These are phyloP conservation scores for Hippophae tibetana DNA, from an alignment of 306 rosid species.

Conservation along the genomic window DNA sequence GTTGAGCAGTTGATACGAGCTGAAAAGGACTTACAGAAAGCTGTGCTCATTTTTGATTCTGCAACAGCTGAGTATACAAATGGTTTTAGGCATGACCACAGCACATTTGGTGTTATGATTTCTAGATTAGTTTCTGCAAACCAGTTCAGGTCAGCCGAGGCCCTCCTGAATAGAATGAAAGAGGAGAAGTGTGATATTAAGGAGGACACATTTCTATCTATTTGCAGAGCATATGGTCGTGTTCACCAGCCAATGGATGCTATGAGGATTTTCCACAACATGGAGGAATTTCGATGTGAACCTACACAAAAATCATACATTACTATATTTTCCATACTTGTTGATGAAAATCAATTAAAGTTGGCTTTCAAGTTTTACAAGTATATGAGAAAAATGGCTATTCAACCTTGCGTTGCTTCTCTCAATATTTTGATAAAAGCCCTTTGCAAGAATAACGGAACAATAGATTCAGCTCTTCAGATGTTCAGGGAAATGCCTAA, in stretches of 20 bases:
- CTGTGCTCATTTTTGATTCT: conserved; percentile 49
- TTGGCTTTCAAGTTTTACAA: conserved; percentile 56
- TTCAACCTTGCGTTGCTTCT: conserved; percentile 48
- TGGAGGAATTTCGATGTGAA: conserved; percentile 50
- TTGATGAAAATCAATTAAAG: conserved; percentile 71
- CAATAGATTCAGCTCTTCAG: conserved; percentile 56
- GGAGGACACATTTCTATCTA: conserved; percentile 49
- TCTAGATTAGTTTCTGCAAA: conserved; percentile 54
- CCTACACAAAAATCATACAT: conserved; percentile 56
- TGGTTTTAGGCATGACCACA: conserved; percentile 71
- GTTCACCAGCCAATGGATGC: conserved; percentile 75
- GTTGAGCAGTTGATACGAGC: conserved; percentile 61
- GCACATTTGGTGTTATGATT: conserved; percentile 58
- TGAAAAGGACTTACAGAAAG: conserved; percentile 57
- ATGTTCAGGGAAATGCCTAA: conserved; percentile 69
- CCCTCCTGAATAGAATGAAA: conserved; percentile 67
- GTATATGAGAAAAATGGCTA: conserved; percentile 56
- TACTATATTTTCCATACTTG: conserved; percentile 64
- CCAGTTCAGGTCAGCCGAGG: conserved; percentile 68
- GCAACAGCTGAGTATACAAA: conserved; percentile 75
- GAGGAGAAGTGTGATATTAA: conserved; percentile 55
- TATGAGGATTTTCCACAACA: conserved; percentile 56
- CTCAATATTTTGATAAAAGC: conserved; percentile 60
- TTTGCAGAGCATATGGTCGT: conserved; percentile 72
- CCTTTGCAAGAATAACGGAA: conserved; percentile 59